Conservation (phyloP, 148 eudicot species). For the Rhododendron molle region DNA sequence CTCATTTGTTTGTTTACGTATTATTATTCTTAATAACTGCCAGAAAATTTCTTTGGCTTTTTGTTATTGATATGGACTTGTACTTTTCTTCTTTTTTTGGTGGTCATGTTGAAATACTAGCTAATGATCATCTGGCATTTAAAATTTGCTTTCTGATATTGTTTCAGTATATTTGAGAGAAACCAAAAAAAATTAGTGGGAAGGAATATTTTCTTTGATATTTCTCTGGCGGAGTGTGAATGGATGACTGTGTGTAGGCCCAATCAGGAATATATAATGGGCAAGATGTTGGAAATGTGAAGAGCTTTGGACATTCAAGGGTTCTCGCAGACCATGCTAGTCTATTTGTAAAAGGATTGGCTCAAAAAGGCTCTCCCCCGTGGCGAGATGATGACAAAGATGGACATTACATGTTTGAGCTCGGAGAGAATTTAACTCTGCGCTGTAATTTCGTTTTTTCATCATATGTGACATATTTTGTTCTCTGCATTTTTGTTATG, state of each 20-base stretch:
- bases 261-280: conserved; percentile 65
- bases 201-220: conserved; percentile 32
- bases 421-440: conserved; percentile 78
- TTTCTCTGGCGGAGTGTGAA: conserved; percentile 37
- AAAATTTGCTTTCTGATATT: background rate
- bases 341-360: conserved; percentile 43
- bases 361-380: conserved; percentile 68
- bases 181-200: conserved; percentile 15
- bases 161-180: conserved; percentile 19
- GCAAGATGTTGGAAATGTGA: conserved; percentile 62
- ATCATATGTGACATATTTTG: conserved; percentile 21
- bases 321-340: conserved; percentile 44
- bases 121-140: background rate
- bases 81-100: background rate
- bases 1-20: background rate
- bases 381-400: conserved; percentile 82
- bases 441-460: conserved; percentile 76
- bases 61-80: background rate
- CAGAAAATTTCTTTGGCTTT: background rate
- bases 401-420: conserved; percentile 81
- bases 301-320: conserved; percentile 53
- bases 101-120: background rate
- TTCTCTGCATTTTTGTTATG: background rate
- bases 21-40: background rate
- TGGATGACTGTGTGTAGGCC: conserved; percentile 74